These are phyloP conservation scores for Sphagnum tenellum DNA, from an alignment of 225 moss, liverwort and hornwort species.

Conservation along the genomic window DNA sequence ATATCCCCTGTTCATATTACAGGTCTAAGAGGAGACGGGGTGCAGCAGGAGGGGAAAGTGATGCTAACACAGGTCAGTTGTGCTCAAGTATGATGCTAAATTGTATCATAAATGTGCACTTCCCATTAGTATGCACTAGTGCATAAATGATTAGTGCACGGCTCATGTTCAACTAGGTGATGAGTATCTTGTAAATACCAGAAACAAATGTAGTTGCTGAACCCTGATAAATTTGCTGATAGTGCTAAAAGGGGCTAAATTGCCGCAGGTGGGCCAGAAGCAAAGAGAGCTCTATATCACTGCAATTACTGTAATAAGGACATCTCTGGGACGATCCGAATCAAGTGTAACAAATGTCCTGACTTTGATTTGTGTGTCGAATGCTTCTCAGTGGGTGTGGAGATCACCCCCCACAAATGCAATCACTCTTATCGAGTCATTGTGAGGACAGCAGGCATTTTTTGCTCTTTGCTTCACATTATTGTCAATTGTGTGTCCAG, in stretches of 20 bases:
- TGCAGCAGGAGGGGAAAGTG: conserved; percentile 54
- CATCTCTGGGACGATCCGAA: conserved; percentile 86
- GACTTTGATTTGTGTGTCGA: conserved; percentile 98
- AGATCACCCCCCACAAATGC: conserved; percentile 89
- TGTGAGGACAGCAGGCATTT: conserved; percentile 25
- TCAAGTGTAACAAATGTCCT: conserved; percentile 88
- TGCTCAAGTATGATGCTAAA: no score
- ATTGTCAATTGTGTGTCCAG: no score
- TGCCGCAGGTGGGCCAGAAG: conserved; percentile 60
- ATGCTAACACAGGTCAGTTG: no score
- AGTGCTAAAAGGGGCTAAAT: background rate
- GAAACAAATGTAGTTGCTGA: background rate
- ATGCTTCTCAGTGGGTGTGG: conserved; percentile 96
- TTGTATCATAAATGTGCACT: no score
- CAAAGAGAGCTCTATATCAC: conserved; percentile 88
- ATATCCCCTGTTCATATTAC: conserved; percentile 6
- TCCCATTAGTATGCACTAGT: background rate
- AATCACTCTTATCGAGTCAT: conserved; percentile 95
- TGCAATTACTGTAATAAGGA: conserved; percentile 97
- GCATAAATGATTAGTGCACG: background rate
- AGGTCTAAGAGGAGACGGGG: conserved; percentile 93
- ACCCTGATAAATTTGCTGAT: no score
- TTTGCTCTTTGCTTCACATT: no score
- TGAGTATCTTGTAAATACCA: conserved; percentile 1
- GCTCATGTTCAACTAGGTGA: background rate